These are phyloP conservation scores for Emericellopsis terricola DNA, from an alignment of 495 filamentous ascomycete species.

Conservation along the genomic window DNA sequence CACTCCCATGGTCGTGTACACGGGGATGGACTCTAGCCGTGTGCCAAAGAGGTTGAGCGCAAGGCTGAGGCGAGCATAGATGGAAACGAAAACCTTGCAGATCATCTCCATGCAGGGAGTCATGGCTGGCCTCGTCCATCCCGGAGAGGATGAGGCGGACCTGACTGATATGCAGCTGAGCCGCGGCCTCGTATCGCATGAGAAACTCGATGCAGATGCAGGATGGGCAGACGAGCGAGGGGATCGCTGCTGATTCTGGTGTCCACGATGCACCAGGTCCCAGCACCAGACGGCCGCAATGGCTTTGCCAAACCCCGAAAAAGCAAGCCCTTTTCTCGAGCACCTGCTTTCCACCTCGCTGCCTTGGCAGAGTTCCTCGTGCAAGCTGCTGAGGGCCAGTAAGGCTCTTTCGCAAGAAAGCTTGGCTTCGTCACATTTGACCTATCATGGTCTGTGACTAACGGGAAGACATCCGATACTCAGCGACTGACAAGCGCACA, in stretches of 20 bases:
- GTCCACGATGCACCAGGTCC: neutral
- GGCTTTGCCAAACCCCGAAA: neutral
- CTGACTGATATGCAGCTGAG: neutral
- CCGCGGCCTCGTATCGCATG: neutral
- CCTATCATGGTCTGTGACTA: neutral
- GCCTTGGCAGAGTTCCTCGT: neutral
- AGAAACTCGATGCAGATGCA: constrained; percentile 1
- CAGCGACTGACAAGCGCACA: no score
- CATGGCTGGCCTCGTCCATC: neutral
- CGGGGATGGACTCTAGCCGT: no score
- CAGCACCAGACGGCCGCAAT: neutral
- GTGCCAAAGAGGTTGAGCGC: no score
- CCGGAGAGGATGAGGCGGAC: neutral
- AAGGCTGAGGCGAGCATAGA: no score
- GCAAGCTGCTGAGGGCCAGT: neutral
- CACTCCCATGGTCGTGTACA: neutral
- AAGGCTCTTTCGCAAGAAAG: neutral
- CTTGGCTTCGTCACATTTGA: neutral
- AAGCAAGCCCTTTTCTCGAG: neutral
- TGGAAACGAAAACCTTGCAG: neutral
- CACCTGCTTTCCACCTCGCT: neutral
- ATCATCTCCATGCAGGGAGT: neutral
- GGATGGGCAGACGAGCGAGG: neutral
- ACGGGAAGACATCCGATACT: no score
- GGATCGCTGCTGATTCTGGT: neutral